Evolutionary conservation across 1,284 basidiomycete species (phyloP), one percentile per base, ranked within the genome.

Genomic region (Dichomitus squalens): DNA sequence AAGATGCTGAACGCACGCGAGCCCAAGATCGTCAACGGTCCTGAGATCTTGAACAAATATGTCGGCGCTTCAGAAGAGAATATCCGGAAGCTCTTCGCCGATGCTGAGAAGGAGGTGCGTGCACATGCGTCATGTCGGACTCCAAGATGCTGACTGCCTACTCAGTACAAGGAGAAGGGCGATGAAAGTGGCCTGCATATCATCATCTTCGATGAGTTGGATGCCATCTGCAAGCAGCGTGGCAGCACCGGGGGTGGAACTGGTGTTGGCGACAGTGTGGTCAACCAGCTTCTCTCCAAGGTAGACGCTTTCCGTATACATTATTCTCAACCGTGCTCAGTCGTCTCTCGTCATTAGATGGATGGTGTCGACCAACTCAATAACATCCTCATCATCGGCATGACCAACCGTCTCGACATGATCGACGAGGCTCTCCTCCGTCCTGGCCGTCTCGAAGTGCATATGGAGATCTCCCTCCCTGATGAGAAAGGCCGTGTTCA

Each of bases 31-130:
- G 97, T 99, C 61, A 99, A 99, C 72, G 97, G 97, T 58, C 97
- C 97, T 12, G 97, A 99, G 77, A 89, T 98, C 57, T 78, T 99
- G 60, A 98, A 93, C 80, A 99, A 99, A 75, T 99, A 89, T 67
- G 97, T 99, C 50, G 97, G 97, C 71, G 92, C 92, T 31, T 93
- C 90, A n/a, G 97, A 99, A 78, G 97, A 99, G 78, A 99, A 99
- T 70, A 90, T 99, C 61, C 86, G 97, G 60, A 99, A 99, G 74
- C 84, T 99, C 27, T 99, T 99, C 70, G 93, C 85, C 11, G 97
- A 99, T 66, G 97, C 97, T 0, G 97, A 99, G 77, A 94, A 94
- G 72, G 97, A 99, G 86, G 92, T 87, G 27, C 35, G 81, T 70
- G 1, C 35, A 4, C 18, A 39, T 54, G 35, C 40, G 51, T 20